Evolutionary conservation across 1,284 basidiomycete genomes (phyloP).

Genomic region (Ganoderma multipileum): DNA sequence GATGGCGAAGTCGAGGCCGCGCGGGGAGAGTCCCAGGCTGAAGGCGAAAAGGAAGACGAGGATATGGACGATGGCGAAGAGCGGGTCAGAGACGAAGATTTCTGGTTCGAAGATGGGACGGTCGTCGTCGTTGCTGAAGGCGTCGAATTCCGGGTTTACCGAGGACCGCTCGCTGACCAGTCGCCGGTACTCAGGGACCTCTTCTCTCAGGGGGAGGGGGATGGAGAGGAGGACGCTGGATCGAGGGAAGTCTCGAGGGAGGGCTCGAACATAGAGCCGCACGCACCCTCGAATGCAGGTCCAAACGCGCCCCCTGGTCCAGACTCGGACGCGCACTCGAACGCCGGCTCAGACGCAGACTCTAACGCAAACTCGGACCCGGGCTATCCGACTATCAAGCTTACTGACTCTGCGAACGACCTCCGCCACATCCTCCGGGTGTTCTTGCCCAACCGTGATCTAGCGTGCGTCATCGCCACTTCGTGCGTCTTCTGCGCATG

Average conservation of each 20-base stretch:
- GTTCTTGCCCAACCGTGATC: not conserved
- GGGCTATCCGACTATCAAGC: constrained; percentile 21
- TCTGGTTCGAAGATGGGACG: constrained; percentile 29
- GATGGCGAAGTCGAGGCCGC: not conserved
- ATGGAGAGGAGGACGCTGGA: not conserved
- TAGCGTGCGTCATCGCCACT: not conserved
- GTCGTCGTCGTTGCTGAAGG: constrained; percentile 27
- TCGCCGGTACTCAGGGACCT: constrained; percentile 29
- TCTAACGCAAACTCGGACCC: constrained; percentile 2
- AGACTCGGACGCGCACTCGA: too few relatives aligned
- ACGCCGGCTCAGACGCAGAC: too few relatives aligned
- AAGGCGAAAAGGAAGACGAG: not conserved
- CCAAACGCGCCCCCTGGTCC: too few relatives aligned
- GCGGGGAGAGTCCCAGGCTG: not conserved
- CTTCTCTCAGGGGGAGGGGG: constrained; percentile 12
- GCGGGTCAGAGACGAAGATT: not conserved
- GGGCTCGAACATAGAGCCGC: too few relatives aligned
- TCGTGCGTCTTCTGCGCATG: not conserved
- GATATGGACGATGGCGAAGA: not conserved
- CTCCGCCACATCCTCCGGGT: constrained; percentile 13
- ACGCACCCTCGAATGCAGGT: too few relatives aligned
- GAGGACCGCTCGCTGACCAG: constrained; percentile 25
- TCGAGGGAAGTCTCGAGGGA: too few relatives aligned
- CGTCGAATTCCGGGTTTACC: constrained; percentile 26
- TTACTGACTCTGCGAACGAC: constrained; percentile 21